Percentiles rank a stretch among this genome's conserved stretches.
These are phyloP conservation scores for Acanthamoeba lenticulata DNA, from an alignment of 208 protist genomes.

Conservation along the genomic window DNA sequence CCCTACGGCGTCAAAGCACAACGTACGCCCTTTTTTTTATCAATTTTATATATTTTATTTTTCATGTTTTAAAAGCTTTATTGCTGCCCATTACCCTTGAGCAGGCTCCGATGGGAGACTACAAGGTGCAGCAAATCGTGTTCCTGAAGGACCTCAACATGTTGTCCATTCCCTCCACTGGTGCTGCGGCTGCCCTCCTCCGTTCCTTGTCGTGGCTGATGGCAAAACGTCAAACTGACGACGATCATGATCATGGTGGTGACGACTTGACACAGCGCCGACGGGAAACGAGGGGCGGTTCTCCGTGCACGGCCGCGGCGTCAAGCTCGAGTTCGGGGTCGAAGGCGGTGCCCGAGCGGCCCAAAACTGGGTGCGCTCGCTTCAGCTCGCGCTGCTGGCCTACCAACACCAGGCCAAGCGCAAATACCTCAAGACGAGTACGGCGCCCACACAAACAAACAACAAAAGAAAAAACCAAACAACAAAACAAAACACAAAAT, in stretches of 20 bases:
- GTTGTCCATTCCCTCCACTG: not conserved
- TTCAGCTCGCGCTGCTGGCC: not conserved
- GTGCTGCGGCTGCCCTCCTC: no score
- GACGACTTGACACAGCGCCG: not conserved
- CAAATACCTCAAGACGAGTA: constrained; percentile 11
- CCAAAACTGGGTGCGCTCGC: not conserved
- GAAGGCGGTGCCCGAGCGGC: not conserved
- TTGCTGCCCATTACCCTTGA: not conserved
- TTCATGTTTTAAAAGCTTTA: no score
- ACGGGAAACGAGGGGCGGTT: not conserved
- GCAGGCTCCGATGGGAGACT: not conserved
- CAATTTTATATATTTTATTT: not conserved
- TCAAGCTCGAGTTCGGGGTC: constrained; percentile 22
- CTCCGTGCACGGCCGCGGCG: not conserved
- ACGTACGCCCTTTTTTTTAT: not conserved
- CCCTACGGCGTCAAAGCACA: not conserved
- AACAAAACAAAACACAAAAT: no score
- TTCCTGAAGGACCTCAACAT: constrained; percentile 5
- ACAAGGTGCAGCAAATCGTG: not conserved
- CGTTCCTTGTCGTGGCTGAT: no score
- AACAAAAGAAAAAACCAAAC: no score
- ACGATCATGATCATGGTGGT: no score
- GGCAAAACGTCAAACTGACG: no score
- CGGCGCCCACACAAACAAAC: not conserved
- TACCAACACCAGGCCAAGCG: constrained; percentile 19